Conservation (phyloP, 495 filamentous ascomycete genomes). For the Neurospora sp. region DNA sequence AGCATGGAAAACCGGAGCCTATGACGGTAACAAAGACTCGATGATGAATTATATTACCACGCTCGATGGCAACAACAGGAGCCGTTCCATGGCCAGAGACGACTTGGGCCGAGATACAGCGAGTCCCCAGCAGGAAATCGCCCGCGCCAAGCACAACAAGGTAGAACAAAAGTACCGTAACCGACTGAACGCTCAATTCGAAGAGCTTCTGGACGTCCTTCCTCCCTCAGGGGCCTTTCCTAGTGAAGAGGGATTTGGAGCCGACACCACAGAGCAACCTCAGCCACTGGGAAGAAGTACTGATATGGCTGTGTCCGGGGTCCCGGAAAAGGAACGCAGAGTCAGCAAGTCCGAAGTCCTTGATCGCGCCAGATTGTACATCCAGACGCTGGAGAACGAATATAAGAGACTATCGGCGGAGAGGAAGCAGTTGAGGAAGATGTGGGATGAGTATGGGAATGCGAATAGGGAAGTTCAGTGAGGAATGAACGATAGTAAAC, state of each 20-base stretch:
- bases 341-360: constrained; percentile 26
- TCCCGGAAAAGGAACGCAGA: not conserved
- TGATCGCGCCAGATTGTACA: constrained; percentile 17
- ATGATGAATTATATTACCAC: not conserved
- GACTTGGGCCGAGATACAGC: not conserved
- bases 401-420: constrained; percentile 7
- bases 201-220: constrained; percentile 20
- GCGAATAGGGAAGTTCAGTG: not conserved
- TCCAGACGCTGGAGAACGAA: constrained; percentile 13
- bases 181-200: constrained; percentile 15
- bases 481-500: too few species aligned
- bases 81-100: not conserved
- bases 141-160: constrained; percentile 3
- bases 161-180: constrained; percentile 6
- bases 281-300: not conserved
- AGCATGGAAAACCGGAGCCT: not conserved
- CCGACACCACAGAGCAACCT: not conserved
- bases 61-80: not conserved
- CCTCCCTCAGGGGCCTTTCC: constrained; percentile 3
- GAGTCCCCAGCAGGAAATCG: not conserved
- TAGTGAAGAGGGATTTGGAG: not conserved
- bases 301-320: not conserved
- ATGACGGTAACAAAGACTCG: not conserved
- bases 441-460: constrained; percentile 3
- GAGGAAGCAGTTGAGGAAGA: constrained; percentile 4